phyloP scores from a whole-genome alignment of 2,329 filamentous ascomycete species.

The Hypoxylon sp. region DNA sequence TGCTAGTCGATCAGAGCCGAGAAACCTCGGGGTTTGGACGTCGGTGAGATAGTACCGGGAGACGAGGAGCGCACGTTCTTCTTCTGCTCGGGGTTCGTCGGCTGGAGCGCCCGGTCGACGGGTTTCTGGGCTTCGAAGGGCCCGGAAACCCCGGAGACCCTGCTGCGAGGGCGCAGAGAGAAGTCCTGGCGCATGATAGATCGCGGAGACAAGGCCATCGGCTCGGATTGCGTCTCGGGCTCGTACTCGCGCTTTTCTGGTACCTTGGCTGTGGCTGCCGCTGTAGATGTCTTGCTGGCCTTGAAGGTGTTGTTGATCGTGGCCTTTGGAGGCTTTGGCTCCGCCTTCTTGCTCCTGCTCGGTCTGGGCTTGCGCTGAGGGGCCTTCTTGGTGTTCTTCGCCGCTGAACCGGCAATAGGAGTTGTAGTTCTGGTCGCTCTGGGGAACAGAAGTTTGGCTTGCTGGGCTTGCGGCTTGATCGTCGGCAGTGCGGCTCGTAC shows the following conservation, averaged over 20 bases:
- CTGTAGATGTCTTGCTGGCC: slow-evolving; percentile 43
- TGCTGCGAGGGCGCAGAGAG: slow-evolving; percentile 46
- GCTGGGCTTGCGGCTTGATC: slow-evolving; percentile 60
- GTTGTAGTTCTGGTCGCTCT: slow-evolving; percentile 45
- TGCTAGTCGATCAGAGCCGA: slow-evolving; percentile 45
- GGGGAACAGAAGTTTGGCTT: slow-evolving; percentile 63
- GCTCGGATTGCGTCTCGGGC: slow-evolving; percentile 27
- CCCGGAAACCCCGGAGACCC: slow-evolving; percentile 21
- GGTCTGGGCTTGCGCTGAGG: slow-evolving; percentile 54
- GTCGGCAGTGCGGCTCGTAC: slow-evolving; percentile 56
- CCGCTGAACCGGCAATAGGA: slow-evolving; percentile 41
- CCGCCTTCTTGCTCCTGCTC: slow-evolving; percentile 59
- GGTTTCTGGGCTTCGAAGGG: slow-evolving; percentile 27
- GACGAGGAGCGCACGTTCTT: slow-evolving; percentile 21
- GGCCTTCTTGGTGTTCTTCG: slow-evolving; percentile 52
- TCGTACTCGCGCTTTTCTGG: slow-evolving; percentile 46
- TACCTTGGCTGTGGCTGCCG: slow-evolving; percentile 38
- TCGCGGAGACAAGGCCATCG: slow-evolving; percentile 27
- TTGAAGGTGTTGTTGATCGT: slow-evolving; percentile 50
- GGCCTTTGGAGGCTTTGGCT: slow-evolving; percentile 53
- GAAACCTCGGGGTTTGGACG: slow-evolving; percentile 48
- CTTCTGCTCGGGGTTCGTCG: slow-evolving; percentile 45
- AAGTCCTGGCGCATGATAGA: slow-evolving; percentile 45
- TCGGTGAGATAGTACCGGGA: slow-evolving; percentile 46
- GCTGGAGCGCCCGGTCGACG: slow-evolving; percentile 28